Base-by-base conservation (phyloP, 73 alveolate genomes). In the Vitrella brassicaformis region DNA sequence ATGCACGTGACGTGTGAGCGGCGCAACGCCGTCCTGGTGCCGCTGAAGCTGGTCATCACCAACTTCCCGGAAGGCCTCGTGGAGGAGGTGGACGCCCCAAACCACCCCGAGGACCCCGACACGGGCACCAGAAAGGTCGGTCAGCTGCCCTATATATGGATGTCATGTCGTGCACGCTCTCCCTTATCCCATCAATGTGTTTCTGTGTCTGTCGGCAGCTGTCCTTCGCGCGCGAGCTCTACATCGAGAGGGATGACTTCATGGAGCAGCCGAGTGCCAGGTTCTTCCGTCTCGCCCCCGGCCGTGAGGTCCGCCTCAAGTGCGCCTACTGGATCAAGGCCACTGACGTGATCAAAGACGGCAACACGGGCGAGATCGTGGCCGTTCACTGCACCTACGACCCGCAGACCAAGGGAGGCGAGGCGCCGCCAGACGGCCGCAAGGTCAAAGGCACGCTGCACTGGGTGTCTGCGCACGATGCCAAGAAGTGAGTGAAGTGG, bases 21-120 rank as follows among this genome's bases (percentile, higher is more conserved):
- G 19, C 67, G 82, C 19, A 19, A 67, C 31, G 82, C 82, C 19
- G 82, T 75, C 28, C 39, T 67, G 75, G 82, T 67, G 65, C 82
- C 82, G 8, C 39, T 75, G 66, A 71, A 28, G 25, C 75, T 75
- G n/a, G 82, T n/a, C 22, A 39, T 39, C 14, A 14, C 14, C 22
- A 39, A 39, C 56, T 39, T 8, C 14, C 56, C 56, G 56, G 56
- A 39, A 14, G 56, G 14, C 14, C 4, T 8, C 22, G 14, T 14
- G 56, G 56, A 39, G 14, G 14, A 4, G 4, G 4, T 39, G 22
- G 56, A 39, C 22, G 56, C 14, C 56, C 22, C 56, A 39, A 39
- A 39, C 14, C 56, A 39, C 56, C 56, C 56, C 4, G 56, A 39
- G 22, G n/a, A n/a, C n/a, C n/a, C n/a, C n/a, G n/a, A n/a, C n/a